Base-by-base conservation (phyloP, 1,139 yeast species). In the Lodderomyces theae region DNA sequence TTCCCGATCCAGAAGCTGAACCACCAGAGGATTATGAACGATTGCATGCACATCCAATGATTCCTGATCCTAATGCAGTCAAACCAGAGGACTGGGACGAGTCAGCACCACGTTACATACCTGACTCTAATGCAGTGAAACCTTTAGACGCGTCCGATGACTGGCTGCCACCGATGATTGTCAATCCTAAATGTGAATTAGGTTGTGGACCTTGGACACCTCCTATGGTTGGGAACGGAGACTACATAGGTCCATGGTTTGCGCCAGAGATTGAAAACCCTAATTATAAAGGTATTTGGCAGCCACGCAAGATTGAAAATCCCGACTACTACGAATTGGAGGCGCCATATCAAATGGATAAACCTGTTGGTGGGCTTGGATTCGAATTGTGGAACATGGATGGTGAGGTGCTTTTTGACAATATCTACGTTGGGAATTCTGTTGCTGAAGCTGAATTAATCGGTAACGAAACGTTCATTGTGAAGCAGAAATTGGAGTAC, bases 311-410 rank as follows among this genome's bases (percentile, higher is more conserved):
- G 52, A 76, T 86, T 43, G 62, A 79, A 23, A 89, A 89, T 57
- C 95, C 96, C 5, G 69, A 76, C 32, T 86, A 74, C 62, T 79
- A 62, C 51, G 82, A 80, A 51, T 87, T 81, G 52, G 45, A 46
- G 2, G 62, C 57, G 6, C 92, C 95, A 8, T 68, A 83, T 4
- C 69, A 80, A 50, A 63, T 87, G 48, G 83, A 77, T 51, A 75
- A 80, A 32, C 77, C 82, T 34, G 79, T 89, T 51, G 92, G 89
- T 21, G 95, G 86, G 7, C 54, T 90, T 41, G 96, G 96, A 4
- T 86, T 90, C 57, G 97, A 90, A 60, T 69, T 89, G 50, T 89
- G 96, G 96, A 79, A 94, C 42, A 83, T 89, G 82, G 85, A 86
- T 50, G 71, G 73, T 35, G 77, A 83, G 40, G 77, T 87, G 38